Percentiles rank a stretch among this genome's conserved stretches.
phyloP scores from a whole-genome alignment of 345 rosid genomes.

The Psidium friedrichsthalianum region DNA sequence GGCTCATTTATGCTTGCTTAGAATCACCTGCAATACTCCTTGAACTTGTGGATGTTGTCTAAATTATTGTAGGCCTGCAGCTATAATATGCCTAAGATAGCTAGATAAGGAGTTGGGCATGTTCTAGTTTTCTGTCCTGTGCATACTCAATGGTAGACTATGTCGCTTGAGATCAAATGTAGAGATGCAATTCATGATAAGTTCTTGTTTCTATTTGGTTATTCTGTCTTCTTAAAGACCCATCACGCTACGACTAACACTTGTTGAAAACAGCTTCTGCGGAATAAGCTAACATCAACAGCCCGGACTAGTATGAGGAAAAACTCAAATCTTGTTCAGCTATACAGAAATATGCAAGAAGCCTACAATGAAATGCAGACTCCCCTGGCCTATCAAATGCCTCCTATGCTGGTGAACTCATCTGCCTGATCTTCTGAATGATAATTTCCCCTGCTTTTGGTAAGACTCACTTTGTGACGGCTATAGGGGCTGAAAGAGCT shows the following conservation, averaged over 20 bases:
- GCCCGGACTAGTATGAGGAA: constrained; percentile 40
- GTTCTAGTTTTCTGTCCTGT: not conserved
- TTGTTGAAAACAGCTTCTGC: constrained; percentile 36
- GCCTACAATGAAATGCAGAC: constrained; percentile 62
- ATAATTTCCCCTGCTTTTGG: not conserved
- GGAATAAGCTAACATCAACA: constrained; percentile 52
- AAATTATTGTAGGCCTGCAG: not conserved
- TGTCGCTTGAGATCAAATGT: not conserved
- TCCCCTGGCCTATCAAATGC: constrained; percentile 46
- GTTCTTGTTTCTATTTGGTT: not conserved
- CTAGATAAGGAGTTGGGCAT: not conserved
- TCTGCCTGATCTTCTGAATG: constrained; percentile 1
- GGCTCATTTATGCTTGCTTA: not conserved
- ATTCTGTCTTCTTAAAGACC: not conserved
- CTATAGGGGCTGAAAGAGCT: constrained; percentile 75
- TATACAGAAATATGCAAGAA: constrained; percentile 53
- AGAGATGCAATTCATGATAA: not conserved
- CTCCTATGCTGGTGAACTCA: constrained; percentile 35
- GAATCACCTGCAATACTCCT: not conserved
- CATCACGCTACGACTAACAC: not conserved
- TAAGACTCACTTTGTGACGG: not conserved
- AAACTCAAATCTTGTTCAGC: constrained; percentile 46
- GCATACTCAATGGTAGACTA: not conserved
- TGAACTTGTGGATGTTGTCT: not conserved
- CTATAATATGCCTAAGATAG: not conserved